Percentiles rank a stretch among this genome's conserved stretches.
These are phyloP conservation scores for Penicillium coffeae DNA, from an alignment of 495 filamentous ascomycete species.

Conservation along the genomic window DNA sequence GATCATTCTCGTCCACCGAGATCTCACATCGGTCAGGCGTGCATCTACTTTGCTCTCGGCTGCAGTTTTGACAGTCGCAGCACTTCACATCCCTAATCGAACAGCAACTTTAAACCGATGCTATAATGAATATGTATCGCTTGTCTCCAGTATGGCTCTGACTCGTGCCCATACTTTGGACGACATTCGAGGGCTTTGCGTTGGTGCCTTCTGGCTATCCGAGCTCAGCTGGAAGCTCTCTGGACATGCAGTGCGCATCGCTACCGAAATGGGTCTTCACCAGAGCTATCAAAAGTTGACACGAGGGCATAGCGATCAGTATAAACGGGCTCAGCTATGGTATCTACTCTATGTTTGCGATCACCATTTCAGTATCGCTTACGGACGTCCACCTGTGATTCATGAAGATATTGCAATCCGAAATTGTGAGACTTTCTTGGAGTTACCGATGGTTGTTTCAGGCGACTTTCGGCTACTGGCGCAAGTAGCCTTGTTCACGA, in stretches of 20 bases:
- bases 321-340: conserved; percentile 46
- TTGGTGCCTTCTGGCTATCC: conserved; percentile 52
- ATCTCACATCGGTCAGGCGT: conserved; percentile 46
- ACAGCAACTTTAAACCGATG: conserved; percentile 48
- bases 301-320: conserved; percentile 44
- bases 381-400: conserved; percentile 51
- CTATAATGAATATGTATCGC: conserved; percentile 48
- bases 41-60: conserved; percentile 47
- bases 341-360: conserved; percentile 55
- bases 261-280: conserved; percentile 50
- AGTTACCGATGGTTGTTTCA: conserved; percentile 41
- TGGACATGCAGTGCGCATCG: conserved; percentile 52
- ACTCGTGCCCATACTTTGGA: conserved; percentile 48
- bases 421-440: conserved; percentile 50
- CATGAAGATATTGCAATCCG: conserved; percentile 51
- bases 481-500: conserved; percentile 56
- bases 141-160: conserved; percentile 50
- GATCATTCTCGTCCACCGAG: conserved; percentile 49
- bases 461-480: conserved; percentile 52
- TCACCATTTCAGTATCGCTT: conserved; percentile 54
- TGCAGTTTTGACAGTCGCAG: conserved; percentile 51
- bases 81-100: conserved; percentile 50
- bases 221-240: conserved; percentile 54
- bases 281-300: conserved; percentile 49
- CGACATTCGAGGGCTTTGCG: conserved; percentile 49